These are phyloP conservation scores for Taiozyma sp. DNA, from an alignment of 1,139 yeast genomes.

Conservation along the genomic window DNA sequence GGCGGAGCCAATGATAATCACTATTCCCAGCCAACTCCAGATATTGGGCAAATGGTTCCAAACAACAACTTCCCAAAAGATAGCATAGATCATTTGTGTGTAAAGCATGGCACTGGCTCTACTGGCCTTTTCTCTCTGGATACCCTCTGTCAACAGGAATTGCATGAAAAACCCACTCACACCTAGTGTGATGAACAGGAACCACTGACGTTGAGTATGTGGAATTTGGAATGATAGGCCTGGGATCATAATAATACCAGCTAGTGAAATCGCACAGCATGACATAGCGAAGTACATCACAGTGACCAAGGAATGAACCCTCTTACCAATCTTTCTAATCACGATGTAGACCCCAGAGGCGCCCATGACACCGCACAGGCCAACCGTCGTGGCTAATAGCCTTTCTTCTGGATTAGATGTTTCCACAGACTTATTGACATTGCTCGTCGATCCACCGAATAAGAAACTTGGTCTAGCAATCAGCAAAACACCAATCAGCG, in stretches of 20 bases:
- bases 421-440: conserved; percentile 24
- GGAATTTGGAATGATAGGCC: conserved; percentile 60
- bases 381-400: conserved; percentile 55
- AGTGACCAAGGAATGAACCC: conserved; percentile 75
- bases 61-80: conserved; percentile 68
- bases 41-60: conserved; percentile 73
- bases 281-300: conserved; percentile 73
- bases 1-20: conserved; percentile 65
- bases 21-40: conserved; percentile 65
- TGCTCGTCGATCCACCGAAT: conserved; percentile 36
- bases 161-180: conserved; percentile 81
- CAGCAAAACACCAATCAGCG: conserved; percentile 71
- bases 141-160: conserved; percentile 72
- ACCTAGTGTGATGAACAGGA: conserved; percentile 57
- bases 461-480: conserved; percentile 82
- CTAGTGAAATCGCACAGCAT: conserved; percentile 51
- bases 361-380: conserved; percentile 66
- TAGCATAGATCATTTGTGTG: conserved; percentile 72
- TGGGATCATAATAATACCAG: conserved; percentile 53
- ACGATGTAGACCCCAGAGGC: conserved; percentile 69
- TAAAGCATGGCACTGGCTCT: conserved; percentile 74
- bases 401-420: conserved; percentile 29
- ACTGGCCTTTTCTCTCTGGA: conserved; percentile 79
- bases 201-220: conserved; percentile 57
- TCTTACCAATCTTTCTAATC: conserved; percentile 68